Evolutionary conservation across 2,329 filamentous ascomycete species (phyloP).

Genomic region (Ophiostoma quercus): DNA sequence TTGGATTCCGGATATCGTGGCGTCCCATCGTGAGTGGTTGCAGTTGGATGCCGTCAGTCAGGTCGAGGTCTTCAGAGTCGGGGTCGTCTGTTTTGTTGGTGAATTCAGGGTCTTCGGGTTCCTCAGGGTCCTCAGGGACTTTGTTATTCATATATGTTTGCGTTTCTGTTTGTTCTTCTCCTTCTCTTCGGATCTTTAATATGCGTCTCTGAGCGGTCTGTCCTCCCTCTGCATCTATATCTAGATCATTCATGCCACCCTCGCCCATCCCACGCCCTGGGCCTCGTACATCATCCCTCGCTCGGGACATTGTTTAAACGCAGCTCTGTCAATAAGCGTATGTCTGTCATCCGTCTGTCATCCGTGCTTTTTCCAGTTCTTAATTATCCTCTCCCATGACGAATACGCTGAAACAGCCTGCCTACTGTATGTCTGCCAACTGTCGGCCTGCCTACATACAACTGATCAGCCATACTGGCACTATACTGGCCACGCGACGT

Average conservation of each 20-base stretch:
- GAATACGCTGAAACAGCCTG: slow-evolving; percentile 5
- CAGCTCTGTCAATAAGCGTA: not conserved
- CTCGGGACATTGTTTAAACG: slow-evolving; percentile 8
- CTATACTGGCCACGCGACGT: not conserved
- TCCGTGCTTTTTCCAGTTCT: slow-evolving; percentile 1
- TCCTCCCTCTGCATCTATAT: slow-evolving; percentile 4
- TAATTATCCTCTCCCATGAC: slow-evolving; percentile 11
- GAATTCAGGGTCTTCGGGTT: not conserved
- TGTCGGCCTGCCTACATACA: not conserved
- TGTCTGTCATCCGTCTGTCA: not conserved
- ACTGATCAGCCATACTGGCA: no score
- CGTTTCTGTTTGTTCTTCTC: not conserved
- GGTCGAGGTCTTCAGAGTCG: not conserved
- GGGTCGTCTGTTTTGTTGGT: not conserved
- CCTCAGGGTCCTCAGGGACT: not conserved
- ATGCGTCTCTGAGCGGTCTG: not conserved
- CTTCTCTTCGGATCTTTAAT: no score
- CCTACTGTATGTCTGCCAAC: not conserved
- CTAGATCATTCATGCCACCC: not conserved
- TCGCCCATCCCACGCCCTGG: not conserved
- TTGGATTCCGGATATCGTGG: not conserved
- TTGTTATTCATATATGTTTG: not conserved
- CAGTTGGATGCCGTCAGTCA: not conserved
- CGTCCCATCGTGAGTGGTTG: not conserved
- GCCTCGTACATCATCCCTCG: not conserved